phyloP scores from a whole-genome alignment of 1,139 yeast species.

The Kodamaea suecica region DNA sequence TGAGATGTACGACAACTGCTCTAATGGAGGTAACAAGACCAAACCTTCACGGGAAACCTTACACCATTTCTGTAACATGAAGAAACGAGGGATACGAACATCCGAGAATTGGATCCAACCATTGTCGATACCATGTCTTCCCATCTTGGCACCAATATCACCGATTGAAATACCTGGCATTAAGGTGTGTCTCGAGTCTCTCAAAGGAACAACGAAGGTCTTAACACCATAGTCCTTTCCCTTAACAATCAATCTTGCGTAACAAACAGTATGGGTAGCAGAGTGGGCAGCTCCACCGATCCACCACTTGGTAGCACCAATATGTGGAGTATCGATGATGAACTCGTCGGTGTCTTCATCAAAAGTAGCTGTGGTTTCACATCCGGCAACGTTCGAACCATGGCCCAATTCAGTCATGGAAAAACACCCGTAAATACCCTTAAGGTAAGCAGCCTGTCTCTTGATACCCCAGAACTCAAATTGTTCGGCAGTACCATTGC shows the following conservation, averaged over 20 bases:
- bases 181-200: constrained; percentile 69
- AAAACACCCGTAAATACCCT: constrained; percentile 82
- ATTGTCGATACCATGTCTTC: constrained; percentile 83
- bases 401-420: constrained; percentile 95
- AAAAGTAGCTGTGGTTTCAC: constrained; percentile 88
- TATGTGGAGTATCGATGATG: constrained; percentile 77
- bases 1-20: constrained; percentile 85
- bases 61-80: constrained; percentile 78
- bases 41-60: constrained; percentile 67
- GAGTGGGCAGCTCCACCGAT: constrained; percentile 97
- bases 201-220: constrained; percentile 83
- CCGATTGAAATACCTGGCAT: constrained; percentile 81
- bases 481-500: constrained; percentile 66
- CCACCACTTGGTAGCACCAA: constrained; percentile 97
- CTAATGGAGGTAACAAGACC: constrained; percentile 75
- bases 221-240: constrained; percentile 89
- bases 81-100: constrained; percentile 80
- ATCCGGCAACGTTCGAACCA: constrained; percentile 89
- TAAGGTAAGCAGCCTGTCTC: constrained; percentile 64
- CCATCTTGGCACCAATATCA: constrained; percentile 94
- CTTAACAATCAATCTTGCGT: constrained; percentile 76
- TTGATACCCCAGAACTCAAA: constrained; percentile 70
- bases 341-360: constrained; percentile 65
- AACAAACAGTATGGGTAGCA: constrained; percentile 77
- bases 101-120: constrained; percentile 91